Percentiles rank a stretch among this genome's conserved stretches.
Evolutionary conservation across 352 stramenopile genomes (phyloP).

Genomic region (Phytophthora palmivora): DNA sequence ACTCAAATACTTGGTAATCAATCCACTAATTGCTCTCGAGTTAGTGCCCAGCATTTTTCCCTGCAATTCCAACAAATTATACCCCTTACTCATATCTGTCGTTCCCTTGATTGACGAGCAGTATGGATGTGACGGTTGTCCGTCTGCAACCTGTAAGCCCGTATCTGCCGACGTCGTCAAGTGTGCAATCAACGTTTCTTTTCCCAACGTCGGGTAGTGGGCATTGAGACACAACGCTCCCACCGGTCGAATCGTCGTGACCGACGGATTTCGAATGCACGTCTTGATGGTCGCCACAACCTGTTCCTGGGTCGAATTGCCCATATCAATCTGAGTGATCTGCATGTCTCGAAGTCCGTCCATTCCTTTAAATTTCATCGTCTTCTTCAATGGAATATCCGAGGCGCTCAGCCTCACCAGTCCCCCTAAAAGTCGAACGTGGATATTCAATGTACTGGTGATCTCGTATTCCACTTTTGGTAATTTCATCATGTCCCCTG

Average conservation of each 20-base stretch:
- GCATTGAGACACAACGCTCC: constrained; percentile 69
- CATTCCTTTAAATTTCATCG: constrained; percentile 68
- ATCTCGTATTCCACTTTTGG: constrained; percentile 58
- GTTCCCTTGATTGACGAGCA: constrained; percentile 44
- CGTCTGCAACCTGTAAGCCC: constrained; percentile 49
- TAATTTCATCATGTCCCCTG: constrained; percentile 67
- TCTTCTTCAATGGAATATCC: constrained; percentile 59
- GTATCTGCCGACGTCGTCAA: constrained; percentile 49
- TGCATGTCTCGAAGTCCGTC: constrained; percentile 66
- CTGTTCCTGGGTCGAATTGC: constrained; percentile 58
- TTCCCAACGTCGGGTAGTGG: constrained; percentile 52
- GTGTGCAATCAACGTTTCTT: constrained; percentile 58
- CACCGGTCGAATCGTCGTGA: constrained; percentile 70
- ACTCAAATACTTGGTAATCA: constrained; percentile 86
- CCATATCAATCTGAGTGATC: constrained; percentile 70
- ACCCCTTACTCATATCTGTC: constrained; percentile 51
- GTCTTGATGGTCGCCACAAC: constrained; percentile 78
- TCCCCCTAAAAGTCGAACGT: constrained; percentile 57
- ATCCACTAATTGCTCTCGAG: constrained; percentile 64
- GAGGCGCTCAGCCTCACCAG: constrained; percentile 59
- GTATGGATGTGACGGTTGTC: constrained; percentile 62
- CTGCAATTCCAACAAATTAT: constrained; percentile 75
- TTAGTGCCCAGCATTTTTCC: constrained; percentile 74
- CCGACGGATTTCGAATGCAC: constrained; percentile 86
- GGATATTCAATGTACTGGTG: constrained; percentile 51